Evolutionary conservation across 768 basidiomycete genomes (phyloP), one percentile per base, ranked within the genome.

Genomic region (Neoboletus subvelutipes): DNA sequence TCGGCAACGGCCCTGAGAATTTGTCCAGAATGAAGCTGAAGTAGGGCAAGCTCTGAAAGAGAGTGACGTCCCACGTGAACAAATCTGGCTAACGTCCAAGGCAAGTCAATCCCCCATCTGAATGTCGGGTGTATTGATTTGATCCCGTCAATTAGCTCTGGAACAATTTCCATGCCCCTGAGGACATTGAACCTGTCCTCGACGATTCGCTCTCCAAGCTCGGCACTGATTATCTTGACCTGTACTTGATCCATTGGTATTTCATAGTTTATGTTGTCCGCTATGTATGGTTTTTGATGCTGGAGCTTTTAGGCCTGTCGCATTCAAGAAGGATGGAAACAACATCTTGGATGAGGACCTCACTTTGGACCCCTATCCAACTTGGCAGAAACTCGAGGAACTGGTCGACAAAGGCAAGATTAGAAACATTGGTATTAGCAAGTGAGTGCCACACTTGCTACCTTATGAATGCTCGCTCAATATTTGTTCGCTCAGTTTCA

Each of bases 161-260:
- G 85, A 89, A 91, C 69, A 78, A 71, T 2, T 90, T 87, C 73
- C 90, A 93, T 64, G 76, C 79, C 4, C 90, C 90, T 0, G 83
- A 86, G 56, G 85, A 89, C 62, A 79, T 92, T 26, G 88, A 90
- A 65, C 63, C 79, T 1, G 78, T 77, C 12, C 76, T 92, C 10
- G 85, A 90, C 61, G 84, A 90, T 56, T 83, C 87, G 0, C 77
- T 90, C 9, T 59, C 71, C 10, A 80, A 76, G 60, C 80, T 91
- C 3, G 80, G 81, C 3, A 84, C 82, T 1, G 80, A 86, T 41
- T 91, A 92, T 69, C 77, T 94, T 50, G 90, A 93, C 68, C 69
- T 93, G 47, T 92, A 92, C 67, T 74, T 94, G 49, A 88, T 92
- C 57, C 89, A 91, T 66, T 92, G 88, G 88, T 87, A 64, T 17